These are phyloP conservation scores for Sambucus nigra DNA, from an alignment of 129 eudicot genomes.

Conservation along the genomic window DNA sequence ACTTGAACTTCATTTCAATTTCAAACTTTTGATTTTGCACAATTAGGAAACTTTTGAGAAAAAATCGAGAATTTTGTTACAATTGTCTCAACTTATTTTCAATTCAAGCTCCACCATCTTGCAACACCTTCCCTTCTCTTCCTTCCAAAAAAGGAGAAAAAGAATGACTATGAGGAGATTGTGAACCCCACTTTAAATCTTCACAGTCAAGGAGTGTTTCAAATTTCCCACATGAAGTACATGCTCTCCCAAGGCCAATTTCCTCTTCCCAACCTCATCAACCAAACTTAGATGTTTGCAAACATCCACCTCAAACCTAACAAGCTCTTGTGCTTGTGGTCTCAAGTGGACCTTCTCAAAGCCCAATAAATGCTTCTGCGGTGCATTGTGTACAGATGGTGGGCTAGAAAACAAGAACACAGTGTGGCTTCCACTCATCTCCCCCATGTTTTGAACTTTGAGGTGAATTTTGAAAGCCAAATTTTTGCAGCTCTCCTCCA, in stretches of 20 bases:
- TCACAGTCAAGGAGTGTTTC: slow-evolving; percentile 61
- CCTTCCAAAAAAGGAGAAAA: slow-evolving; percentile 12
- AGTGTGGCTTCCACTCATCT: slow-evolving; percentile 57
- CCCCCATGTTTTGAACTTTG: slow-evolving; percentile 56
- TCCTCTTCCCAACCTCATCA: slow-evolving; percentile 72
- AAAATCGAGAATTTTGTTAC: slow-evolving; percentile 18
- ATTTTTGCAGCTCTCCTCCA: slow-evolving; percentile 51
- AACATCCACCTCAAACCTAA: slow-evolving; percentile 61
- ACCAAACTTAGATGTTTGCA: slow-evolving; percentile 88
- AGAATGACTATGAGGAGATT: slow-evolving; percentile 11
- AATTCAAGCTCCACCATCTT: slow-evolving; percentile 19
- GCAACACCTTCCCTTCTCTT: slow-evolving; percentile 20
- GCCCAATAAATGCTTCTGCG: slow-evolving; percentile 74
- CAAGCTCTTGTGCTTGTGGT: slow-evolving; percentile 45
- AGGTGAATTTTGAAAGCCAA: slow-evolving; percentile 44
- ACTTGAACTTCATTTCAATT: neutral
- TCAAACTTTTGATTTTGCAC: slow-evolving; percentile 11
- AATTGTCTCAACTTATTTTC: slow-evolving; percentile 14
- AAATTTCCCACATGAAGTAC: slow-evolving; percentile 67
- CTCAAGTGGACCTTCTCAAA: slow-evolving; percentile 65
- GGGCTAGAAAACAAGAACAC: slow-evolving; percentile 73
- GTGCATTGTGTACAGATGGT: slow-evolving; percentile 71
- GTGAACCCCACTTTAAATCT: slow-evolving; percentile 25
- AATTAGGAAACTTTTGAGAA: neutral
- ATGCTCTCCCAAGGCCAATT: slow-evolving; percentile 79